Base-by-base conservation (phyloP, 495 filamentous ascomycete genomes). In the Tuber calosporum region DNA sequence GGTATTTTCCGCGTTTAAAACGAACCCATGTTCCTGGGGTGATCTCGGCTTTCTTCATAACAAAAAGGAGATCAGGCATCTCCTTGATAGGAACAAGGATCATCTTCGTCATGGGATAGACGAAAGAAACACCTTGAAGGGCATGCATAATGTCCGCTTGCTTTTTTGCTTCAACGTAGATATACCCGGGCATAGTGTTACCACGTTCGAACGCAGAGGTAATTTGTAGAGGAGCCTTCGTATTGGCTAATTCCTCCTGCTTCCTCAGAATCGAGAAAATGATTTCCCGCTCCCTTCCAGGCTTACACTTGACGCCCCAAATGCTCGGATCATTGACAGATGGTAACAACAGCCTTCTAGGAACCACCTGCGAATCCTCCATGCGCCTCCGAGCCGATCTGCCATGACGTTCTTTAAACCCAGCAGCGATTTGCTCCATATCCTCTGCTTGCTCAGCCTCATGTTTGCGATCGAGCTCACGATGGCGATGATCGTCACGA, bases 241-340 rank as follows among this genome's bases (percentile, higher is more conserved):
- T 91, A n/a, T 86, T 85, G 9, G 86, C 79, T 43, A 91, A 85
- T 74, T 97, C 92, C 80, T 94, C 90, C 41, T 94, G 88, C n/a
- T 92, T 90, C 81, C 92, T 94, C 82, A 91, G 90, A 78, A 98
- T 90, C 36, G 88, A 87, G 79, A 91, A 91, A 40, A 99, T 85
- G 36, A 97, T 89, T 78, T 98, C 95, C 62, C 90, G 87, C 83
- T 99, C 96, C 84, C 98, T 98, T 67, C 94, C 94, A 72, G 92
- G 91, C 81, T 96, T 96, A 84, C 93, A 96, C 77, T 90, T 91
- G 67, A 96, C 89, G 75, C 90, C 94, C 92, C 93, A 99, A 79
- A 99, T 97, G 76, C 91, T 93, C 13, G 95, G 96, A 81, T 98
- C 96, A 62, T 97, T 90, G 20, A 97, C 93, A 79, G 92, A 93